Base-by-base conservation (phyloP, 352 stramenopile genomes). In the Nothophytophthora sp. region DNA sequence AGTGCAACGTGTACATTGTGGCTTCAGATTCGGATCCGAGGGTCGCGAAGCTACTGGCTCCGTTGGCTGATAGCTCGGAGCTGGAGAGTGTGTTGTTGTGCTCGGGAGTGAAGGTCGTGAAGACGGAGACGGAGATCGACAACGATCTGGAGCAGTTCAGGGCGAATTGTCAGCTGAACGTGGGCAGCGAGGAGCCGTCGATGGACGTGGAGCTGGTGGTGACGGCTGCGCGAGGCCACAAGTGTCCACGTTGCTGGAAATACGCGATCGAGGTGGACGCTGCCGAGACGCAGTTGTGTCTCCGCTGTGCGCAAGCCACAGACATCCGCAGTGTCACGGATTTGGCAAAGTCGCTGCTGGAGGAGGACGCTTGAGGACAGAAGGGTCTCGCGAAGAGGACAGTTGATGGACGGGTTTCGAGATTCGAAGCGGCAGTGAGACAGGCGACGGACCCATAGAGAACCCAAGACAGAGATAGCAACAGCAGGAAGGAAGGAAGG, bases 181-280 rank as follows among this genome's bases (percentile, higher is more conserved):
- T 61, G 54, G 37, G 45, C 11, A 23, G 40, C n/a, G 66, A 70
- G n/a, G 64, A 68, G 15, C 60, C 72, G 5, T 68, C 77, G 32
- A 60, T 81, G n/a, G 44, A 76, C 3, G 42, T 92, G 15, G 53
- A 76, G 54, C 42, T 92, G 10, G 60, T 85, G 4, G 63, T 97
- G 40, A 71, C 66, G 34, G 68, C 49, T 5, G 83, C 87, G 10
- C 63, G 63, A 36, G 86, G 81, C 24, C 72, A 90, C 55, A 97
- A 97, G 63, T 97, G 90, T 48, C 78, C 84, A 24, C 85, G 87
- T 12, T 96, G 87, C 76, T 96, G 85, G 85, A 94, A 95, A 59
- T 93, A 91, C 50, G 60, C 72, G 23, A 36, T 50, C 0, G 78
- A 87, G 30, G 78, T 90, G 7, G 76, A 90, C 42, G 68, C 48